Evolutionary conservation across 1,284 basidiomycete species (phyloP).

Genomic region (Bondarzewia mesenterica): DNA sequence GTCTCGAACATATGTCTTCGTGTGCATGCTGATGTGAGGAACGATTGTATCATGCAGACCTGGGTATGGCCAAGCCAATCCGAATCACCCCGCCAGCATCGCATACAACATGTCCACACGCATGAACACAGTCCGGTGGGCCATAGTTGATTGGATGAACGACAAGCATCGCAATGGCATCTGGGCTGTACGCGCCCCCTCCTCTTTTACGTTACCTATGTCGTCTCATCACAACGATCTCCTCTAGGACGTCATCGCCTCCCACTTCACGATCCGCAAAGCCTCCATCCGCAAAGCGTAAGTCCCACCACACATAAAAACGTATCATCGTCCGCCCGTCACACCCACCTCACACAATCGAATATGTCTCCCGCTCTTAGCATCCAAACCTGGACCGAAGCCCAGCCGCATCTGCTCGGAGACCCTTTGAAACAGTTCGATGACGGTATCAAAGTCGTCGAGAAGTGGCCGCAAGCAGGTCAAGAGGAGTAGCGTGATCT

Average conservation of each 20-base stretch:
- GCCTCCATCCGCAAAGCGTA: conserved; percentile 34
- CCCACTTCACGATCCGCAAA: conserved; percentile 36
- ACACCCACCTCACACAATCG: too few relatives aligned
- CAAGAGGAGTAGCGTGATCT: background rate
- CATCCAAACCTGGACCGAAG: conserved; percentile 30
- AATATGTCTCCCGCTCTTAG: conserved; percentile 21
- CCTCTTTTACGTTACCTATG: background rate
- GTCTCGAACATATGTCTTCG: background rate
- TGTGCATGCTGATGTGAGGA: background rate
- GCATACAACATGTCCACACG: conserved; percentile 36
- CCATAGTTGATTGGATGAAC: conserved; percentile 43
- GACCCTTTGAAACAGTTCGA: conserved; percentile 15
- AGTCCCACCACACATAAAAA: conserved; percentile 10
- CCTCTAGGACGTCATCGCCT: conserved; percentile 38
- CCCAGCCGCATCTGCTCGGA: conserved; percentile 16
- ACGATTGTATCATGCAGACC: conserved; percentile 25
- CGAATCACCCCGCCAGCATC: conserved; percentile 27
- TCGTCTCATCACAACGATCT: background rate
- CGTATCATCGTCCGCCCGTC: too few relatives aligned
- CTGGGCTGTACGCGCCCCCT: conserved; percentile 34
- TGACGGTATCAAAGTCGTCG: conserved; percentile 13
- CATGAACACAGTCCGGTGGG: conserved; percentile 37
- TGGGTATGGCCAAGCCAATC: conserved; percentile 34
- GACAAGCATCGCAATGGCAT: conserved; percentile 33
- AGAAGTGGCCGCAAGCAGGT: conserved; percentile 9